A percentile compares a stretch with the other conserved stretches of the same genome.
Conservation (phyloP, 1,284 basidiomycete genomes). For the Hymenochaete sp. region DNA sequence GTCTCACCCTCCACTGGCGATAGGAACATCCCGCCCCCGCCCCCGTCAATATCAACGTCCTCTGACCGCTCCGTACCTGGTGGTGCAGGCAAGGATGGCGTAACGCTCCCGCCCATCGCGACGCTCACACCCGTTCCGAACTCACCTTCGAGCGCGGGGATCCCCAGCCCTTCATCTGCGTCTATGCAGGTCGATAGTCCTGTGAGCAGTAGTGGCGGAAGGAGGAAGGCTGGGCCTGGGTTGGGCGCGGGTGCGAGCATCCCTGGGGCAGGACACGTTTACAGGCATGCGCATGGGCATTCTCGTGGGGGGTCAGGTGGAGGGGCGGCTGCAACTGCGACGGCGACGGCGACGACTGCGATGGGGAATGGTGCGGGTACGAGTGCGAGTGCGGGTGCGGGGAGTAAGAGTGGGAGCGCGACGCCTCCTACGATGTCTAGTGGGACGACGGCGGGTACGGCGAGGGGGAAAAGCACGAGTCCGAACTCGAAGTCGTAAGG, state of each 20-base stretch:
- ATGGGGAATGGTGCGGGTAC: slow-evolving; percentile 7
- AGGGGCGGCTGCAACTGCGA: slow-evolving; percentile 9
- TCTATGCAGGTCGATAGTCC: slow-evolving; percentile 22
- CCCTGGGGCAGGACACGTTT: slow-evolving; percentile 31
- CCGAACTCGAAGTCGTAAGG: slow-evolving; percentile 6
- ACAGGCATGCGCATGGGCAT: neutral
- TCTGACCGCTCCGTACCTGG: too few species aligned
- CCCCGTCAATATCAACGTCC: slow-evolving; percentile 15
- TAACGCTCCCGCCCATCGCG: slow-evolving; percentile 54
- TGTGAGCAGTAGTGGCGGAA: slow-evolving; percentile 37
- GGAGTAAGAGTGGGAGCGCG: slow-evolving; percentile 8
- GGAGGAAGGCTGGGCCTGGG: slow-evolving; percentile 40
- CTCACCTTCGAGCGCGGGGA: slow-evolving; percentile 13
- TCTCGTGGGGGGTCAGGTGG: slow-evolving; percentile 7
- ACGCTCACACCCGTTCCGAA: slow-evolving; percentile 43
- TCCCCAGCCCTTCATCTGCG: slow-evolving; percentile 9
- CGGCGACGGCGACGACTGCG: slow-evolving; percentile 29
- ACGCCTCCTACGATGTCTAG: slow-evolving; percentile 8
- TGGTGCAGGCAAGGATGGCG: slow-evolving; percentile 17
- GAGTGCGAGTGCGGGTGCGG: slow-evolving; percentile 2
- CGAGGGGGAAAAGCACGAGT: slow-evolving; percentile 14
- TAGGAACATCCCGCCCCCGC: slow-evolving; percentile 16
- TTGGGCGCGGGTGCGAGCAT: too few species aligned
- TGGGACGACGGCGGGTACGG: slow-evolving; percentile 14
- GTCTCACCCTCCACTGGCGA: slow-evolving; percentile 26